A percentile compares a stretch with the other conserved stretches of the same genome.
These are phyloP conservation scores for Cyclotella sp. DNA, from an alignment of 108 stramenopile genomes.

Conservation along the genomic window DNA sequence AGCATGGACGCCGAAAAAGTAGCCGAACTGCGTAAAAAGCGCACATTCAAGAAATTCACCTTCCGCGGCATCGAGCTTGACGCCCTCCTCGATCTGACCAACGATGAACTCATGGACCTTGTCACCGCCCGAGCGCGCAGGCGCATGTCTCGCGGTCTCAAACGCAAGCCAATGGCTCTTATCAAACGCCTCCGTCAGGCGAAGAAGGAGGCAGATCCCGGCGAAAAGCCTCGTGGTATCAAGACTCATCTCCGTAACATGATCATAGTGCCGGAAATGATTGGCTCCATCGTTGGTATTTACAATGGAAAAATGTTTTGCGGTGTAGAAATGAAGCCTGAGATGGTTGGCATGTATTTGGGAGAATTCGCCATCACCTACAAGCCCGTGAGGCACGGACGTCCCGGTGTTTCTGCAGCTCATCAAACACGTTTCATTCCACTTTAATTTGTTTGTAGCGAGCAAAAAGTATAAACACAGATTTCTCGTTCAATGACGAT, in stretches of 20 bases:
- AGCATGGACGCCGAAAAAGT: conserved; percentile 95
- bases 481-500: neutral
- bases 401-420: conserved; percentile 99
- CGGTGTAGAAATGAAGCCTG: conserved; percentile 99
- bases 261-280: conserved; percentile 99
- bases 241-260: conserved; percentile 99
- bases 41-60: conserved; percentile 99
- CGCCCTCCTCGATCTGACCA: conserved; percentile 96
- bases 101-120: conserved; percentile 99
- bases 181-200: conserved; percentile 99
- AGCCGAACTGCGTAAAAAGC: conserved; percentile 99
- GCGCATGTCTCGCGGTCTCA: conserved; percentile 98
- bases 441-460: conserved; percentile 67
- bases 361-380: conserved; percentile 99
- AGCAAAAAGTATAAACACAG: neutral
- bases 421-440: conserved; percentile 99
- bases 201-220: conserved; percentile 97
- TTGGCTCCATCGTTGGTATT: conserved; percentile 98
- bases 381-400: conserved; percentile 97
- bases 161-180: conserved; percentile 99
- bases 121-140: conserved; percentile 95
- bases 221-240: conserved; percentile 98
- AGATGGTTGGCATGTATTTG: conserved; percentile 99
- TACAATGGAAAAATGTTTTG: conserved; percentile 99
- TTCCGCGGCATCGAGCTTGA: conserved; percentile 99